Base-by-base conservation (phyloP, 2,329 filamentous ascomycete species). In the Cladosporium sp. region DNA sequence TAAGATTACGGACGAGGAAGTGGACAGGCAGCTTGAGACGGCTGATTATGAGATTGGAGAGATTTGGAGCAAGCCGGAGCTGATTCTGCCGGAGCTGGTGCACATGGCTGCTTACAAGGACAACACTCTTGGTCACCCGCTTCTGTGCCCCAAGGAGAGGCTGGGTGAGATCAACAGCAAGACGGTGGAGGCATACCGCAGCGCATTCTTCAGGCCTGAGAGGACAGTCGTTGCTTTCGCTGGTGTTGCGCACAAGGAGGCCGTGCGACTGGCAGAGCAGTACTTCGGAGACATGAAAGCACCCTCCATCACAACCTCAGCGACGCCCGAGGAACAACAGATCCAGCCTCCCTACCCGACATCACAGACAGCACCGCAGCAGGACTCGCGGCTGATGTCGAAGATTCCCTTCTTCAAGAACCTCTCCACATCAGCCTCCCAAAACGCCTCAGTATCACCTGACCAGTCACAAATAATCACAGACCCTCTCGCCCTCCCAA, bases 41-140 rank as follows among this genome's bases (percentile, higher is more conserved):
- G 95, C 94, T 10, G 88, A 93, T 61, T 99, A 98, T 76, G 95
- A 99, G 80, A 95, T 99, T 77, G 88, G 88, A 26, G 95, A 98
- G 82, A 98, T 99, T 65, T 99, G 95, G 95, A 90, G 90, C 72
- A 98, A 96, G 83, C 93, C 95, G 0, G 94, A 98, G 74, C 86
- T 99, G 64, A 98, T 99, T 71, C 82, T 99, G 67, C 95, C 95
- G 0, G 95, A 99, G 80, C 81, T 99, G 71, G 90, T 98, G 43
- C 95, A 99, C 78, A 95, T 93, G 82, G 93, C 95, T 11, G 95
- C 93, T 2, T 99, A 92, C 80, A 95, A 93, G 82, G 91, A 95
- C 76, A 98, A 99, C 80, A 98, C 95, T 0, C 84, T 99, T 14
- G 95, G 95, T 43, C 96, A 98, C 78, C 95, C 95, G 4, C 79